Evolutionary conservation across 2,329 filamentous ascomycete genomes (phyloP).

Genomic region (Talaromyces sp.): DNA sequence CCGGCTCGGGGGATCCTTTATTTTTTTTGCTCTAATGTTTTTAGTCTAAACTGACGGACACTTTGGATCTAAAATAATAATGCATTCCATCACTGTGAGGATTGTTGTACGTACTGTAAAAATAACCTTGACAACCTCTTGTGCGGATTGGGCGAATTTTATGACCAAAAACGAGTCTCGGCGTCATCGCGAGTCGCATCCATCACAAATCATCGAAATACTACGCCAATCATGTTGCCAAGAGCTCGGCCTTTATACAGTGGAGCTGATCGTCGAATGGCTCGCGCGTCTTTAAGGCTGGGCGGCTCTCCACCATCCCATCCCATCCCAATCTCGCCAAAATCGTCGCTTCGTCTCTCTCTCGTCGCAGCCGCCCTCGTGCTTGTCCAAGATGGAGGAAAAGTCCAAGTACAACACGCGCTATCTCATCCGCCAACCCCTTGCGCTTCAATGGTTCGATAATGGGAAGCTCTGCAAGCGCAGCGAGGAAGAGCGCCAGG

Average conservation of each 20-base stretch:
- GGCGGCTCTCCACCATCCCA: not conserved
- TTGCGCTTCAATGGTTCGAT: constrained; percentile 45
- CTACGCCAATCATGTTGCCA: not conserved
- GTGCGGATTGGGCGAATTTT: no score
- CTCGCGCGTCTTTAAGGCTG: not conserved
- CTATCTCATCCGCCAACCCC: constrained; percentile 25
- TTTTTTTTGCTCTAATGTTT: no score
- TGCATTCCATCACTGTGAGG: no score
- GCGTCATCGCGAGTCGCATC: not conserved
- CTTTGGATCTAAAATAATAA: no score
- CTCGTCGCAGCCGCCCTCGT: not conserved
- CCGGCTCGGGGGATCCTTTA: no score
- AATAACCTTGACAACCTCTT: no score
- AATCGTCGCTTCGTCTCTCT: not conserved
- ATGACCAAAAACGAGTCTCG: not conserved
- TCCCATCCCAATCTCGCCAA: not conserved
- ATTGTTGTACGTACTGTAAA: no score
- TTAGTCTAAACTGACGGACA: no score
- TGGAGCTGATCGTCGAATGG: not conserved
- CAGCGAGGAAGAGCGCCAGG: constrained; percentile 42
- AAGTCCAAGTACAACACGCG: constrained; percentile 15
- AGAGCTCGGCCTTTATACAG: not conserved
- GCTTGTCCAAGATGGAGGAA: not conserved
- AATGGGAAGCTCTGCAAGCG: constrained; percentile 38
- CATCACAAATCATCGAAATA: no score